Evolutionary conservation across 2,329 filamentous ascomycete genomes (phyloP).

Genomic region (Pseudopithomyces maydicus): DNA sequence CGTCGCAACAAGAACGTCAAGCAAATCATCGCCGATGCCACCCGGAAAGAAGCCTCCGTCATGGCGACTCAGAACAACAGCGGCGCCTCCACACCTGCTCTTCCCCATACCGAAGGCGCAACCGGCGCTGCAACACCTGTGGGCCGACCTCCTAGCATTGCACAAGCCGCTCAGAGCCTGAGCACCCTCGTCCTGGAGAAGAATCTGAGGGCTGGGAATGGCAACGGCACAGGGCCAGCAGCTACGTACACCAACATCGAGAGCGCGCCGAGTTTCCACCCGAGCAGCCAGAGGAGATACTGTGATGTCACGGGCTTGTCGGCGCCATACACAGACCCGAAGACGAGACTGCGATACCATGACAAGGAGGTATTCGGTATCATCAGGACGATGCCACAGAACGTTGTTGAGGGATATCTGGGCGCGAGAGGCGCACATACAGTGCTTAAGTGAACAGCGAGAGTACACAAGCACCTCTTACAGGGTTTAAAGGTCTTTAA

Average conservation of each 20-base stretch:
- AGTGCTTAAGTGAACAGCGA: conserved; percentile 73
- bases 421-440: conserved; percentile 92
- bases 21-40: conserved; percentile 87
- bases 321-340: conserved; percentile 92
- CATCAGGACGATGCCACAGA: conserved; percentile 79
- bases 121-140: conserved; percentile 51
- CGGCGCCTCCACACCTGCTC: conserved; percentile 70
- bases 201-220: conserved; percentile 55
- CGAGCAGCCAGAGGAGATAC: conserved; percentile 82
- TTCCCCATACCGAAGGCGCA: conserved; percentile 38
- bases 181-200: conserved; percentile 89
- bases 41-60: conserved; percentile 86
- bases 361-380: conserved; percentile 89
- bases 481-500: not conserved
- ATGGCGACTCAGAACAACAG: conserved; percentile 83
- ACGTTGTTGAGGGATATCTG: conserved; percentile 83
- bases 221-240: conserved; percentile 57
- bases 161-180: conserved; percentile 85
- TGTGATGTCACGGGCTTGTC: conserved; percentile 94
- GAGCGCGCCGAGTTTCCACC: conserved; percentile 81
- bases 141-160: conserved; percentile 68
- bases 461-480: not conserved
- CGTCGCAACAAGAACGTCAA: conserved; percentile 99
- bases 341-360: conserved; percentile 90
- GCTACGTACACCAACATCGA: conserved; percentile 97